Evolutionary conservation across 2,329 filamentous ascomycete species (phyloP).

Genomic region (Chaetomium olivaceum): DNA sequence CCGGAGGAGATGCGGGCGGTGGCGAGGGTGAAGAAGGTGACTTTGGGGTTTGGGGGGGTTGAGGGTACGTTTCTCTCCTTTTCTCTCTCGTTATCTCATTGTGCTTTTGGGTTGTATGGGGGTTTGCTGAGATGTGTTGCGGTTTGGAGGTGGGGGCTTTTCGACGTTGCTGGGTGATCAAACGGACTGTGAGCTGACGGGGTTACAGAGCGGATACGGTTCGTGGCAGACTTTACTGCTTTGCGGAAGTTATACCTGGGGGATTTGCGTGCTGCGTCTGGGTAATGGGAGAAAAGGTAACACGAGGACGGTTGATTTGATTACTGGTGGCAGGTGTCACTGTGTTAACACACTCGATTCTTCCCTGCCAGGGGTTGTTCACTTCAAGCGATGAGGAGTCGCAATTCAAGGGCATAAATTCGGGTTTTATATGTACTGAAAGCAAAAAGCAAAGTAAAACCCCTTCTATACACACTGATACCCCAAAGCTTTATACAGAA

Average conservation of each 20-base stretch:
- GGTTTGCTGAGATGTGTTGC: too few relatives aligned
- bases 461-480: not conserved
- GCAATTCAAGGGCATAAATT: not conserved
- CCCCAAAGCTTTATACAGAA: not conserved
- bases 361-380: not conserved
- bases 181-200: not conserved
- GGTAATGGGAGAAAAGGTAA: not conserved
- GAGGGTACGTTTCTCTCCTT: slow-evolving; percentile 7
- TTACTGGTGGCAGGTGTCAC: too few relatives aligned
- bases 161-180: too few relatives aligned
- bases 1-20: not conserved
- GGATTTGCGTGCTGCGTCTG: not conserved
- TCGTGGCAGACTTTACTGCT: slow-evolving; percentile 4
- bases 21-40: slow-evolving; percentile 10
- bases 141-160: not conserved
- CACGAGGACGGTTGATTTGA: too few relatives aligned
- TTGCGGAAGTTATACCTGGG: slow-evolving; percentile 3
- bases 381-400: not conserved
- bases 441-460: not conserved
- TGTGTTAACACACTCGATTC: too few relatives aligned
- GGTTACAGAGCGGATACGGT: not conserved
- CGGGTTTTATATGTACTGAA: not conserved
- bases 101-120: not conserved
- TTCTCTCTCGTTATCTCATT: not conserved
- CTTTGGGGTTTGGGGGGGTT: slow-evolving; percentile 8